Conservation (phyloP, 2,329 filamentous ascomycete genomes). For the Akanthomyces uredinophilus region DNA sequence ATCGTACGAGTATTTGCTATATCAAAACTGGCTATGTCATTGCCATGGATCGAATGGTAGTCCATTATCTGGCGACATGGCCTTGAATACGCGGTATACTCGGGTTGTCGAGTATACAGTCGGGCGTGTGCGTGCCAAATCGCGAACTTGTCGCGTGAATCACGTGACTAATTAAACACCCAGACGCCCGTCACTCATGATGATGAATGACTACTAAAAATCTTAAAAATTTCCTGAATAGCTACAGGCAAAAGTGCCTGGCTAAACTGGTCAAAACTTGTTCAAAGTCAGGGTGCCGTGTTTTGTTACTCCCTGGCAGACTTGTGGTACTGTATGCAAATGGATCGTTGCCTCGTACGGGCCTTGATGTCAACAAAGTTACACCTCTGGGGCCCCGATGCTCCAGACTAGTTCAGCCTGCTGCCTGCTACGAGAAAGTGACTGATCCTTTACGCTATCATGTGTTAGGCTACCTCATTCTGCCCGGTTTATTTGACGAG, state of each 20-base stretch:
- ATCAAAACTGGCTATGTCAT: constrained; percentile 58
- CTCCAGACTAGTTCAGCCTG: no score
- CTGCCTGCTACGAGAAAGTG: no score
- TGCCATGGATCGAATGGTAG: constrained; percentile 54
- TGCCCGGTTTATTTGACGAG: no score
- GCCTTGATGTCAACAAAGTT: neutral
- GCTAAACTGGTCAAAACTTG: no score
- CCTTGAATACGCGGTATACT: neutral
- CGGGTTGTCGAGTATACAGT: neutral
- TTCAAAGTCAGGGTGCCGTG: neutral
- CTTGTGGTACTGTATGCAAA: no score
- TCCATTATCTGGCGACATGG: constrained; percentile 40
- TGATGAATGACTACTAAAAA: neutral
- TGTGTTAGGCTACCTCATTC: no score
- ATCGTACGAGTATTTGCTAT: constrained; percentile 46
- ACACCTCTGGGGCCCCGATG: neutral
- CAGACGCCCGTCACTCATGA: neutral
- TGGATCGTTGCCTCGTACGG: neutral
- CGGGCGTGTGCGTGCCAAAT: neutral
- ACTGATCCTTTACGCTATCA: no score
- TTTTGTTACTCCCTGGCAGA: neutral
- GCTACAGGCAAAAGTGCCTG: no score
- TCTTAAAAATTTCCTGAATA: neutral
- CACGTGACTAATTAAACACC: constrained; percentile 8
- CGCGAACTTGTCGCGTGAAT: constrained; percentile 11